phyloP scores from a whole-genome alignment of 23 red algal genomes.

The Gracilaria gracilis region DNA sequence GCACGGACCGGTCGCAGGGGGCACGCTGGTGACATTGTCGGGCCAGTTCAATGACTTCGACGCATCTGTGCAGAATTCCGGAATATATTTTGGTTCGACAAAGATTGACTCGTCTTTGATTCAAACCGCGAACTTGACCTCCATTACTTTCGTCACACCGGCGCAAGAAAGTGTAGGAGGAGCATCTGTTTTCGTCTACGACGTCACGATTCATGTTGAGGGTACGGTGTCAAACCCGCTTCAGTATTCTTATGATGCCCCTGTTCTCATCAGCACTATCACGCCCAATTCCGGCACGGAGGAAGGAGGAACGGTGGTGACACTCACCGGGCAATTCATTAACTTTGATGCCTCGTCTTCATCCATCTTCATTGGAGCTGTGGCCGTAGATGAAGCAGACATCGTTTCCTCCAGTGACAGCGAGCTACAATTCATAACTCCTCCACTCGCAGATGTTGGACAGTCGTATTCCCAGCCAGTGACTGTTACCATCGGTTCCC shows the following conservation, averaged over 20 bases:
- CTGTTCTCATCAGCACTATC: constrained; percentile 42
- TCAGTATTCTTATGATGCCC: constrained; percentile 35
- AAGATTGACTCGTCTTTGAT: constrained; percentile 48
- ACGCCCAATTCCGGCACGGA: constrained; percentile 47
- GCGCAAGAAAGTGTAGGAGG: constrained; percentile 26
- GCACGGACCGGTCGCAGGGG: constrained; percentile 42
- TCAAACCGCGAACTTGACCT: constrained; percentile 2
- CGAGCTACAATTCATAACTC: constrained; percentile 50
- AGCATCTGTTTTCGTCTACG: constrained; percentile 37
- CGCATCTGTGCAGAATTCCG: constrained; percentile 28
- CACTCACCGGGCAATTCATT: constrained; percentile 57
- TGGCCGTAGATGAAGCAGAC: not conserved
- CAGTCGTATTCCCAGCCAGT: constrained; percentile 36
- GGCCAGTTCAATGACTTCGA: constrained; percentile 73
- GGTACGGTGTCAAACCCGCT: constrained; percentile 39
- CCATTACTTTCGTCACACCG: constrained; percentile 46
- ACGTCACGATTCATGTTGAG: constrained; percentile 39
- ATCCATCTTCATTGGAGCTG: constrained; percentile 21
- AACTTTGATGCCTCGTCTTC: constrained; percentile 57
- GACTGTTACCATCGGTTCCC: constrained; percentile 21
- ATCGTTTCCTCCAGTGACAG: constrained; percentile 39
- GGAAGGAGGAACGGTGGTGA: constrained; percentile 61
- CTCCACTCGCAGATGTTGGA: constrained; percentile 50
- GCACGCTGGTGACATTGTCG: constrained; percentile 56
- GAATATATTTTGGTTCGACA: constrained; percentile 45